These are phyloP conservation scores for Aspergillus leporis DNA, from an alignment of 495 filamentous ascomycete species.

Conservation along the genomic window DNA sequence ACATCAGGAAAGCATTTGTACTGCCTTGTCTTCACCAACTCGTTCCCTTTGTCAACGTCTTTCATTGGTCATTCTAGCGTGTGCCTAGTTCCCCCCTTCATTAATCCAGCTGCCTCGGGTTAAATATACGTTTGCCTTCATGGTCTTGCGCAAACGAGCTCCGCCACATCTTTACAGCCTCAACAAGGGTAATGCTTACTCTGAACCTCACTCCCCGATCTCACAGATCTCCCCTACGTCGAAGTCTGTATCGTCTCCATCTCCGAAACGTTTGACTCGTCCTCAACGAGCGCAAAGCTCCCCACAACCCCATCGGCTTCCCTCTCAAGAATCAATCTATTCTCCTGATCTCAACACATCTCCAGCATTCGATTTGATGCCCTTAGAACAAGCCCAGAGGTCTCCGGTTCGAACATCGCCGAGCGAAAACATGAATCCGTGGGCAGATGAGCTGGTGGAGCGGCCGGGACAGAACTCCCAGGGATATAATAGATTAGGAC, in stretches of 20 bases:
- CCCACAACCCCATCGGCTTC: conserved; percentile 28
- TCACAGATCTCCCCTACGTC: conserved; percentile 31
- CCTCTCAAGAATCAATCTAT: conserved; percentile 41
- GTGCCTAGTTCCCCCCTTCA: background rate
- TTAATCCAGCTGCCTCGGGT: background rate
- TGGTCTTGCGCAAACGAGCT: conserved; percentile 49
- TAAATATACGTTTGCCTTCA: conserved; percentile 31
- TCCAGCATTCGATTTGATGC: conserved; percentile 46
- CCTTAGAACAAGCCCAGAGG: conserved; percentile 44
- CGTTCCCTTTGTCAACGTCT: background rate
- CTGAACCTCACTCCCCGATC: conserved; percentile 25
- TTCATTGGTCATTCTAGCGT: conserved; percentile 12
- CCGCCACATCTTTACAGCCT: conserved; percentile 44
- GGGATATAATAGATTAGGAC: conserved; percentile 4
- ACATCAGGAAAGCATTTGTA: background rate
- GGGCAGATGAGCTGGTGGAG: conserved; percentile 37
- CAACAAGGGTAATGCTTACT: conserved; percentile 34
- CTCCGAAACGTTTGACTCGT: conserved; percentile 32
- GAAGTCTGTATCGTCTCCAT: conserved; percentile 33
- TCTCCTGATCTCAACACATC: conserved; percentile 47
- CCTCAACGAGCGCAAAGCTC: conserved; percentile 30
- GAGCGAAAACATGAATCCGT: conserved; percentile 32
- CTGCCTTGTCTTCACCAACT: background rate
- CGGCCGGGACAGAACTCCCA: conserved; percentile 16
- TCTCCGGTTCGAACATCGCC: conserved; percentile 39